Evolutionary conservation across 2,329 filamentous ascomycete species (phyloP), one percentile per base, ranked within the genome.

Genomic region (Neopestalotiopsis rosae): DNA sequence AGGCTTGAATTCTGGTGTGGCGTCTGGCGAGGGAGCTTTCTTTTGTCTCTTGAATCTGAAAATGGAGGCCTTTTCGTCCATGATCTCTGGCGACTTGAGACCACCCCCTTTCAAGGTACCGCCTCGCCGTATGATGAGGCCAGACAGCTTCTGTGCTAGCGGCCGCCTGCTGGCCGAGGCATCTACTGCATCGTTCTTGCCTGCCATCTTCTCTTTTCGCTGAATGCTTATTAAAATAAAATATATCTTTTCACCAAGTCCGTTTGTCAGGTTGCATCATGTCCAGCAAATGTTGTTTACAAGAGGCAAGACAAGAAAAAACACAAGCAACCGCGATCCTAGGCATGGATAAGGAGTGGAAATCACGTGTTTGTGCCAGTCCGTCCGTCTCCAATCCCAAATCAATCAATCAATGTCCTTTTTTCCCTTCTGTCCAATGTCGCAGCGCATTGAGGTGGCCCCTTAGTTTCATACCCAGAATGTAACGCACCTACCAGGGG

Each of bases 131-230:
- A 24, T 24, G 61, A 71, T 68, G 34, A 71, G 59, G 65, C 70
- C 68, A n/a, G 70, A 67, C 67, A 70, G 68, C 62, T 71, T 71
- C 68, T 71, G 69, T 17, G 61, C 67, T 28, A 67, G 62, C 14
- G 64, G 68, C 24, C 68, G 68, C 59, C 59, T 52, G 17, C 17
- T 20, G 49, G 62, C 66, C 38, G 69, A 68, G 20, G 69, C 42
- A 58, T 70, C 66, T 34, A 56, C 56, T 61, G 68, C 59, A 12
- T 70, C 69, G 66, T 68, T 62, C 28, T 70, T 70, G 58, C 66
- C 69, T n/a, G 69, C 62, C 68, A 69, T 69, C 30, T 45, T 62
- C 13, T 28, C 6, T 56, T 56, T 14, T 63, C 13, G 4, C 20
- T 63, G 7, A 12, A 7, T 24, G 17, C 49, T 56, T 24, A 56